Conservation (phyloP, 2,329 filamentous ascomycete genomes). For the Clonostachys sp. region DNA sequence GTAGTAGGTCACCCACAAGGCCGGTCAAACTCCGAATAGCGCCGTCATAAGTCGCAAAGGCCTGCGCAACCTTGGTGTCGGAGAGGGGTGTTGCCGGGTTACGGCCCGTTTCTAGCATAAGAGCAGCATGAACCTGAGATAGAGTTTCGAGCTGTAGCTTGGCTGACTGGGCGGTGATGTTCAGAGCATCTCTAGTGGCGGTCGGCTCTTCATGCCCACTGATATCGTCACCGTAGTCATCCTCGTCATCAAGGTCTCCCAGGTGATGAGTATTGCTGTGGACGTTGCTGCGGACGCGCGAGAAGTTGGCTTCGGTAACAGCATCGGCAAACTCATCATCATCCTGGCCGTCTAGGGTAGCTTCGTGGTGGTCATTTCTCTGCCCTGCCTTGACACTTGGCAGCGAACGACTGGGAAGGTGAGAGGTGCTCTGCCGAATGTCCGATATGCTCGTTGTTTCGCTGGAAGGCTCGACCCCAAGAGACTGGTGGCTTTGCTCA, state of each 20-base stretch:
- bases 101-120: constrained; percentile 62
- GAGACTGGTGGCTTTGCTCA: constrained; percentile 56
- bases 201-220: constrained; percentile 68
- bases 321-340: constrained; percentile 49
- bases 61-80: constrained; percentile 71
- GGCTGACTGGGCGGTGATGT: constrained; percentile 93
- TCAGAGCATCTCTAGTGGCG: constrained; percentile 86
- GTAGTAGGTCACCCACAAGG: constrained; percentile 79
- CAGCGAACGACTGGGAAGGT: constrained; percentile 26
- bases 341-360: constrained; percentile 40
- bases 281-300: constrained; percentile 25
- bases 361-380: constrained; percentile 27
- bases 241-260: constrained; percentile 60
- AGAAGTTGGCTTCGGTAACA: constrained; percentile 35
- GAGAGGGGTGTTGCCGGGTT: constrained; percentile 71
- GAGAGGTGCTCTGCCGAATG: constrained; percentile 34
- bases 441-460: constrained; percentile 49
- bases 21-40: constrained; percentile 84
- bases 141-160: constrained; percentile 90
- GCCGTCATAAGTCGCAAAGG: constrained; percentile 79
- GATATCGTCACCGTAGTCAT: constrained; percentile 69
- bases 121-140: constrained; percentile 76
- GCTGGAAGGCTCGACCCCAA: constrained; percentile 40
- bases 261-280: constrained; percentile 11
- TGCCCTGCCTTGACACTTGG: constrained; percentile 19